These are phyloP conservation scores for Saccharum spontaneum DNA, from an alignment of 176 grass and related monocot species.

Conservation along the genomic window DNA sequence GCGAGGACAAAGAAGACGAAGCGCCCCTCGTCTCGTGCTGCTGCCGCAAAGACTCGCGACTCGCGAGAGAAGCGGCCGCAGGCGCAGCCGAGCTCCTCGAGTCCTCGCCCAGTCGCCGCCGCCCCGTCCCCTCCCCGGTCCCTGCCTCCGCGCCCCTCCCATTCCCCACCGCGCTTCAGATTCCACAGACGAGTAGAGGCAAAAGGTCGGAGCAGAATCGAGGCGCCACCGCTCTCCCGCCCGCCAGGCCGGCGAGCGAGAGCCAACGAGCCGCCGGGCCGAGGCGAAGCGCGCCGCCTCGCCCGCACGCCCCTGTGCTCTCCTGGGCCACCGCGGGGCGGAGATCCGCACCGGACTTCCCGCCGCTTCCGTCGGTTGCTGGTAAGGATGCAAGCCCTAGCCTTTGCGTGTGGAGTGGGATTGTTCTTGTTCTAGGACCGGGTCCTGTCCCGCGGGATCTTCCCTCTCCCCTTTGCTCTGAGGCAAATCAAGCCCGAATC, in stretches of 20 bases:
- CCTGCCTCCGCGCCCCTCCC: neutral
- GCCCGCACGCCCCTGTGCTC: neutral
- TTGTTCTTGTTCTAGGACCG: neutral
- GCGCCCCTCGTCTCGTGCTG: no score
- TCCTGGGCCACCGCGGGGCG: neutral
- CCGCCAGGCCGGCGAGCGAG: neutral
- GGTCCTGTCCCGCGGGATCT: neutral
- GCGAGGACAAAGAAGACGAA: no score
- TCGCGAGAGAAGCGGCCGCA: neutral
- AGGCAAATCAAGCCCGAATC: neutral
- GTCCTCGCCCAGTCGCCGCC: no score
- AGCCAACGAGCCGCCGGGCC: neutral
- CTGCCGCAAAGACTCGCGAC: neutral
- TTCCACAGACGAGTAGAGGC: neutral
- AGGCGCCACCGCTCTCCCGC: neutral
- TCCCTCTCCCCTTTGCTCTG: neutral
- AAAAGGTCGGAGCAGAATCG: no score
- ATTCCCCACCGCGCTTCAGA: neutral
- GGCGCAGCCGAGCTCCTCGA: neutral
- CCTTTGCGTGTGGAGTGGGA: neutral
- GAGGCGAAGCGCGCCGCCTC: neutral
- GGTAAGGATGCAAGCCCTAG: neutral
- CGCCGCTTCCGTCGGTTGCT: neutral
- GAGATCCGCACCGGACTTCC: neutral
- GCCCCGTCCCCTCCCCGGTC: no score